phyloP scores from a whole-genome alignment of 176 grass and related monocot genomes.

The Oryza punctata region DNA sequence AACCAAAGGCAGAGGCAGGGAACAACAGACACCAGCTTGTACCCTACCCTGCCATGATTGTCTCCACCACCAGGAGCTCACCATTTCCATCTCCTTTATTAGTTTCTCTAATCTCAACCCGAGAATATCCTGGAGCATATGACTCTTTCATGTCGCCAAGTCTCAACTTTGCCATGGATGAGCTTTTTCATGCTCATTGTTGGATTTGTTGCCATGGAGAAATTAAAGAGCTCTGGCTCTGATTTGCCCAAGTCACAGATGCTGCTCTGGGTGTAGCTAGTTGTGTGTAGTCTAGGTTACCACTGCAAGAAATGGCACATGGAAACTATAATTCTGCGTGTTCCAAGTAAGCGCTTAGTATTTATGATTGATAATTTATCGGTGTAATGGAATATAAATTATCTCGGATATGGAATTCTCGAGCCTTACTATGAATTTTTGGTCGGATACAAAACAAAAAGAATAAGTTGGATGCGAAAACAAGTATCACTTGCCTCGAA shows the following conservation, averaged over 20 bases:
- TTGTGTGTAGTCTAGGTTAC: too few species aligned
- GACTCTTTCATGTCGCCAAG: not conserved
- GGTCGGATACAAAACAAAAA: too few species aligned
- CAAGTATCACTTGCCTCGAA: too few species aligned
- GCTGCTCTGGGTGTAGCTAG: not conserved
- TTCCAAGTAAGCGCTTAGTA: too few species aligned
- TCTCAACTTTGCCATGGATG: not conserved
- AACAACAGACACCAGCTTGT: not conserved
- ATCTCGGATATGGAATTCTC: too few species aligned
- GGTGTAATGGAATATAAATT: too few species aligned
- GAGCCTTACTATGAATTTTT: too few species aligned
- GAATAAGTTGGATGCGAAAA: too few species aligned
- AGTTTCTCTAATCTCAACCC: too few species aligned
- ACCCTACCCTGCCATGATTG: slow-evolving; percentile 5
- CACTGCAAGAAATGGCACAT: not conserved
- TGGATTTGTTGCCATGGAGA: not conserved
- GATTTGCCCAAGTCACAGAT: slow-evolving; percentile 6
- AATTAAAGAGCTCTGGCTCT: not conserved
- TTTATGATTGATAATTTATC: too few species aligned
- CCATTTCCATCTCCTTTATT: not conserved
- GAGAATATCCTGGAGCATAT: slow-evolving; percentile 44
- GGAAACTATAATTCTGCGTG: too few species aligned
- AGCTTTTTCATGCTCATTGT: not conserved
- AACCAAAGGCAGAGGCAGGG: not conserved
- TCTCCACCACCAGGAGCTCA: slow-evolving; percentile 4